Percentiles rank a stretch among this genome's conserved stretches.
phyloP scores from a whole-genome alignment of 1,284 basidiomycete genomes.

The Nidula niveotomentosa region DNA sequence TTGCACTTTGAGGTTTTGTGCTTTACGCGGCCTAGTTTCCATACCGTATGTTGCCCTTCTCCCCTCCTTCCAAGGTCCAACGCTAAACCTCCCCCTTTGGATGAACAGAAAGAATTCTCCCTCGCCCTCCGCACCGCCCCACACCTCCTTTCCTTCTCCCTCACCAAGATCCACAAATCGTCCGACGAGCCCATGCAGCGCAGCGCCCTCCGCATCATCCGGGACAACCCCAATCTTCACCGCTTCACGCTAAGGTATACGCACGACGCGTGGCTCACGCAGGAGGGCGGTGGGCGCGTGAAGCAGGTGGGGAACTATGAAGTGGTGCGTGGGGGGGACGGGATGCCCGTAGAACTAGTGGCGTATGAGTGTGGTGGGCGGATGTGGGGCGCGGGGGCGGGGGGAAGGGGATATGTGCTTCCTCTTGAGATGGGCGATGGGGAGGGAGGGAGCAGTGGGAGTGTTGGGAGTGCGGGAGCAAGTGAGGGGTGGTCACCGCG shows the following conservation, averaged over 20 bases:
- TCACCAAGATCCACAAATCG: slow-evolving; percentile 48
- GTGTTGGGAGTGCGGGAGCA: not conserved
- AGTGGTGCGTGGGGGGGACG: slow-evolving; percentile 10
- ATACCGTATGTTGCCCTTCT: slow-evolving; percentile 37
- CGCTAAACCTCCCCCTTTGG: slow-evolving; percentile 1
- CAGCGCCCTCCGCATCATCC: slow-evolving; percentile 45
- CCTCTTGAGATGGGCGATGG: not conserved
- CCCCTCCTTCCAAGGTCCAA: not conserved
- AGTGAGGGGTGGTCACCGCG: not conserved
- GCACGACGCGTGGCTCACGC: slow-evolving; percentile 27
- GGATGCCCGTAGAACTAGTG: slow-evolving; percentile 11
- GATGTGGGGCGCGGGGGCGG: slow-evolving; percentile 8
- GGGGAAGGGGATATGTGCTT: not conserved
- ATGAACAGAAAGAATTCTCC: slow-evolving; percentile 32
- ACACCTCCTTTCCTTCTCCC: slow-evolving; percentile 43
- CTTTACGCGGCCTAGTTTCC: slow-evolving; percentile 50
- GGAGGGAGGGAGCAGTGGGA: not conserved
- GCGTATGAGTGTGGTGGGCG: slow-evolving; percentile 17
- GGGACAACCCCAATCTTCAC: slow-evolving; percentile 47
- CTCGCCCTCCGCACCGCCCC: slow-evolving; percentile 37
- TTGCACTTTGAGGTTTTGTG: slow-evolving; percentile 51
- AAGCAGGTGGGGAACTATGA: slow-evolving; percentile 26
- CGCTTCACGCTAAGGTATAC: slow-evolving; percentile 39
- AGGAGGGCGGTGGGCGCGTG: slow-evolving; percentile 18
- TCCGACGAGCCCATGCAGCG: slow-evolving; percentile 44